Conservation (phyloP, 768 basidiomycete genomes). For the Hortiboletus flavorubellus region DNA sequence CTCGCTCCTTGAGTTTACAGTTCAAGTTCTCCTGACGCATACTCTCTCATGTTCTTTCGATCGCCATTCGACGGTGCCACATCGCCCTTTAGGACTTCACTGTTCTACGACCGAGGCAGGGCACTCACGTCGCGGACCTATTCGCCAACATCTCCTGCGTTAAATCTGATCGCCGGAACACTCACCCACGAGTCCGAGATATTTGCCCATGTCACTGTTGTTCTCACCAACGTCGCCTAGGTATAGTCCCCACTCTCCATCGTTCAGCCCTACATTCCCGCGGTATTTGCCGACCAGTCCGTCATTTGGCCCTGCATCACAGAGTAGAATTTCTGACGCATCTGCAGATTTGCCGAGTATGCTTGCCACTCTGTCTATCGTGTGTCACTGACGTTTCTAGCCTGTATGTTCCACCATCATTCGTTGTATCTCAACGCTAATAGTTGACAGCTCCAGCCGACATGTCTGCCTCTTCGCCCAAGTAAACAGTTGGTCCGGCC, state of each 20-base stretch:
- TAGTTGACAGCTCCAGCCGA: slow-evolving; percentile 61
- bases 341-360: slow-evolving; percentile 70
- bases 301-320: slow-evolving; percentile 92
- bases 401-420: slow-evolving; percentile 49
- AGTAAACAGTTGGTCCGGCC: slow-evolving; percentile 23
- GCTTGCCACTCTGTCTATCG: slow-evolving; percentile 27
- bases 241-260: slow-evolving; percentile 87
- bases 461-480: slow-evolving; percentile 86
- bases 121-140: too few relatives aligned
- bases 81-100: slow-evolving; percentile 78
- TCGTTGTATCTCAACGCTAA: slow-evolving; percentile 3
- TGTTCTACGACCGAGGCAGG: slow-evolving; percentile 70
- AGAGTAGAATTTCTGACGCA: slow-evolving; percentile 37
- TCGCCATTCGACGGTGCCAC: slow-evolving; percentile 82
- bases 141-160: slow-evolving; percentile 82
- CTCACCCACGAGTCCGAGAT: slow-evolving; percentile 70
- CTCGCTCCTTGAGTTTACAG: too few relatives aligned
- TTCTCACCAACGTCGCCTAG: slow-evolving; percentile 84
- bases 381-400: slow-evolving; percentile 38
- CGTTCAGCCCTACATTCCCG: slow-evolving; percentile 70
- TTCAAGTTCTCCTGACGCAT: slow-evolving; percentile 86
- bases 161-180: slow-evolving; percentile 73
- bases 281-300: slow-evolving; percentile 59
- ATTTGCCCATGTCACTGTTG: slow-evolving; percentile 79
- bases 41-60: slow-evolving; percentile 84